Base-by-base conservation (phyloP, 192 early-diverging fungal genomes). In the Jimgerdemannia lactiflua region DNA sequence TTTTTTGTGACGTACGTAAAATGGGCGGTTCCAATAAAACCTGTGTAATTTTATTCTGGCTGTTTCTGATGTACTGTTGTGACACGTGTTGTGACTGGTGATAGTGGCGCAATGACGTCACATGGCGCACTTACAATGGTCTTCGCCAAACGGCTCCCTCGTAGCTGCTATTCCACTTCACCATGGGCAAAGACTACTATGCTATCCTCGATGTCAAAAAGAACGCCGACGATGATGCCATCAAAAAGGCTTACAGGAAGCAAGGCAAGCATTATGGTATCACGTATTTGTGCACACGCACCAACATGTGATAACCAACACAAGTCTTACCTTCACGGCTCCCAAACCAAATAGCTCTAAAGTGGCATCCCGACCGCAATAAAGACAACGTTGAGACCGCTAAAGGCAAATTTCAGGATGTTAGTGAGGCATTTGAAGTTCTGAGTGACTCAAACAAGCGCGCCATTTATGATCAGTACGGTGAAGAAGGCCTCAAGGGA, bases 381-480 rank as follows among this genome's bases (percentile, higher is more conserved):
- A 86, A 83, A 43, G 88, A 92, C 71, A 87, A 90, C 67, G 85
- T 85, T 73, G 89, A 88, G 72, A 70, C 77, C 29, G 93, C 94
- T 29, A 89, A 95, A 70, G 84, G 88, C 72, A 95, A 91, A 77
- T 99, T 99, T 85, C 97, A 99, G 82, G 97, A 99, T 43, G 94
- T 99, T 63, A 95, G 95, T 59, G 96, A 98, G 85, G 97, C 98
- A 4, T 99, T 95, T 79, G 98, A 99, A 80, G 92, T 95, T 19
- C 86, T 99, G 2, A 95, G 93, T 64, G 97, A 99, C 85, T 86
- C 91, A 75, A 87, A 98, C 70, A 99, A 98, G 87, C 89, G 96
- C 39, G 87, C 95, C 54, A 90, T 97, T 49, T 99, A 96, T 89
- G 98, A 99, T 79, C 91, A 92, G 75, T 99, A 89, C 77, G 96